Evolutionary conservation across 345 rosid genomes (phyloP), one percentile per base, ranked within the genome.

Genomic region (Syzygium oleosum): DNA sequence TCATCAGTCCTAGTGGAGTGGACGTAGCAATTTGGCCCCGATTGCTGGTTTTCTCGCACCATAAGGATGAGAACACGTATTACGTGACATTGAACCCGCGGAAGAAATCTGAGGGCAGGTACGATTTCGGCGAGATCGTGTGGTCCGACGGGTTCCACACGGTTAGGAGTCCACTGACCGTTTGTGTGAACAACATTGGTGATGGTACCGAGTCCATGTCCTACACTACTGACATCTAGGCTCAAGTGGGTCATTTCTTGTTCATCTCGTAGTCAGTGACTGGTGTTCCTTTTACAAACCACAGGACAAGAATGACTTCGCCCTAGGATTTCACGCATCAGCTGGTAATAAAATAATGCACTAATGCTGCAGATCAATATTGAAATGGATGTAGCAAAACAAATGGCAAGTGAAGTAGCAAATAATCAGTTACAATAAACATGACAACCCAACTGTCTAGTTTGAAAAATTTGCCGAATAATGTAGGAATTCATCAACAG

Each of bases 121-220:
- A 90, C 78, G 94, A 91, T 78, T 96, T 94, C 58, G 97, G 97
- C 23, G 95, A 96, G 89, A 92, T 95, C 6, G 90, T 90, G 19
- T 95, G 97, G 97, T 90, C 94, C 0, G 93, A 96, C 73, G 96
- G 95, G 12, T 85, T 88, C 87, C 97, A 94, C 88, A 63, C 54
- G 51, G 98, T 96, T n/a, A 90, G 96, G 89, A 93, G 92, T 88
- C 96, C 95, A 14, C 41, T 94, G 84, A 92, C 91, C 89, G 95
- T 93, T 52, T 85, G 84, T n/a, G 91, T 94, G 54, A 91, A 91
- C 86, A 90, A 78, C 84, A 54, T 9, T 13, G n/a, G 13, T 68
- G 46, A n/a, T 46, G 68, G 55, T 19, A 25, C 49, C 14, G 59
- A 73, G 46, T 34, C 61, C 53, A 38, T 14, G 51, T 63, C 54